Conservation (phyloP, 2,329 filamentous ascomycete genomes). For the Diatrype stigma region DNA sequence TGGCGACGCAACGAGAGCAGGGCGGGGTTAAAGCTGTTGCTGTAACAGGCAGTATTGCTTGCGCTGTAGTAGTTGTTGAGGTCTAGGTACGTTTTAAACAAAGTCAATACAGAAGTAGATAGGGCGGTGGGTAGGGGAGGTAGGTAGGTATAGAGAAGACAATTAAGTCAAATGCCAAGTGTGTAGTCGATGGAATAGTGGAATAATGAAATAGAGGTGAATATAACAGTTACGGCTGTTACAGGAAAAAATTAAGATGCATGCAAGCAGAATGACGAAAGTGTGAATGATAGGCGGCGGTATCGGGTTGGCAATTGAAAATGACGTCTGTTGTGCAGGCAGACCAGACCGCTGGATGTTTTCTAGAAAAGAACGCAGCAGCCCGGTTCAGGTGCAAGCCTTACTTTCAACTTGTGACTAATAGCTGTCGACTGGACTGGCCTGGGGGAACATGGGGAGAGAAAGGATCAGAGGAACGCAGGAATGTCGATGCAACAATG, state of each 20-base stretch:
- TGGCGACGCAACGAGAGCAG: conserved; percentile 41
- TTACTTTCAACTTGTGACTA: no score
- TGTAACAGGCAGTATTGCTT: conserved; percentile 3
- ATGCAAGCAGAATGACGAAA: neutral
- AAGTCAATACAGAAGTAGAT: neutral
- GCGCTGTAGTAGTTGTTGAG: neutral
- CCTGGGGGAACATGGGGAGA: no score
- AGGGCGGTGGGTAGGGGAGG: no score
- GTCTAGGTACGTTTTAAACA: no score
- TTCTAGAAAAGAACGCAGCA: neutral
- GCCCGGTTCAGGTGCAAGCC: neutral
- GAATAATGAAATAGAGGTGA: neutral
- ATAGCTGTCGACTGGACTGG: no score
- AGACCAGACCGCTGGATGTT: neutral
- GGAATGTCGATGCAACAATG: no score
- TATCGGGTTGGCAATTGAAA: neutral
- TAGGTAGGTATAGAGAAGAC: neutral
- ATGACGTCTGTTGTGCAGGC: neutral
- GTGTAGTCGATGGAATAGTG: neutral
- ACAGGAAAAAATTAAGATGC: no score
- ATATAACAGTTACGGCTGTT: neutral
- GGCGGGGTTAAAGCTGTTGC: conserved; percentile 11
- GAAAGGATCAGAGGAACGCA: neutral
- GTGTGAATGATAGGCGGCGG: no score
- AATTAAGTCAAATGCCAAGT: neutral